Conservation (phyloP, 805 yeast species). For the Candida morakotiae region DNA sequence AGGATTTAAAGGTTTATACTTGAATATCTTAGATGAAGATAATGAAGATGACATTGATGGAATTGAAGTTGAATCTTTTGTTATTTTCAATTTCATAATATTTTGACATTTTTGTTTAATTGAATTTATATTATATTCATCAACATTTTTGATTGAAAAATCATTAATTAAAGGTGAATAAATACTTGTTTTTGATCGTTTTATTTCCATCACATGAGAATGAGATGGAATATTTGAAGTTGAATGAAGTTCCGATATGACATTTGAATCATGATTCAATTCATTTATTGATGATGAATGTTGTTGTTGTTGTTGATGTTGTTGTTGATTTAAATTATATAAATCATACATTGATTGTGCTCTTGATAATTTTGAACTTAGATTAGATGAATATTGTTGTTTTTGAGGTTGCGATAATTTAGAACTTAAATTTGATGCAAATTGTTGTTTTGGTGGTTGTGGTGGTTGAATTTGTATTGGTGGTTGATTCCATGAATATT, state of each 20-base stretch:
- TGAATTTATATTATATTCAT: slow-evolving; percentile 15
- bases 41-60: background rate
- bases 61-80: background rate
- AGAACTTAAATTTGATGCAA: slow-evolving; percentile 1
- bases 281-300: background rate
- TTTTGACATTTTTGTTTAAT: slow-evolving; percentile 19
- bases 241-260: slow-evolving; percentile 4
- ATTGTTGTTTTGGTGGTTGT: too few relatives aligned
- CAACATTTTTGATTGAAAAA: slow-evolving; percentile 14
- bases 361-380: slow-evolving; percentile 21
- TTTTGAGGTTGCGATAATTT: slow-evolving; percentile 2
- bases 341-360: slow-evolving; percentile 35
- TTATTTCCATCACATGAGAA: slow-evolving; percentile 9
- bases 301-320: slow-evolving; percentile 2
- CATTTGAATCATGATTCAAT: too few relatives aligned
- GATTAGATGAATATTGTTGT: too few relatives aligned
- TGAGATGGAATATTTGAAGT: too few relatives aligned
- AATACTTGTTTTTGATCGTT: slow-evolving; percentile 21
- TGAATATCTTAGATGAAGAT: too few relatives aligned
- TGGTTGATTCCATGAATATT: slow-evolving; percentile 17
- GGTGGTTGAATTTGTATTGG: slow-evolving; percentile 13
- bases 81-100: slow-evolving; percentile 18
- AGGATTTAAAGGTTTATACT: slow-evolving; percentile 22
- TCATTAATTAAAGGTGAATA: slow-evolving; percentile 18
- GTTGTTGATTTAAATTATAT: slow-evolving; percentile 11